Base-by-base conservation (phyloP, 257 asterid species). In the Cynanchum wilfordii region DNA sequence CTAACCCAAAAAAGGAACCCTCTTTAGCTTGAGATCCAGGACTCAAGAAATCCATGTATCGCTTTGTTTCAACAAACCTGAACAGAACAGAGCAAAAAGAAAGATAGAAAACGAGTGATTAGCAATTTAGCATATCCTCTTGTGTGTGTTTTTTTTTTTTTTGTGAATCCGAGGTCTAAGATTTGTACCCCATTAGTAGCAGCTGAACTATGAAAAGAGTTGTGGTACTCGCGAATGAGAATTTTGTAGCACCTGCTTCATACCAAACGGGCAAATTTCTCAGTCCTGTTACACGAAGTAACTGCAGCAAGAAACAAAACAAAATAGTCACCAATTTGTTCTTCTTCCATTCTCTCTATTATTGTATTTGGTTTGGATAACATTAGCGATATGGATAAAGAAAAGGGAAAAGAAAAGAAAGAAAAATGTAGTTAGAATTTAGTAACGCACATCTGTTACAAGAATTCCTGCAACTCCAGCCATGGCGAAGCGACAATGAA, bases 401-500 rank as follows among this genome's bases (percentile, higher is more conserved):
- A 42, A 36, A 36, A 36, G 40, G 40, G 5, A 36, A 36, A 36
- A 1, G 5, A 62, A 36, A 15, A 30, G 1, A 12, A 25, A 3
- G 7, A 36, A 36, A 55, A 66, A 65, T n/a, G 27, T 2, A 74
- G 44, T 71, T 9, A 66, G 20, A 68, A 50, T 66, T 68, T 62
- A 33, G 40, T 40, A 27, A 73, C 89, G 72, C 75, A 87, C 98
- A 80, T 90, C 98, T 24, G 96, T 90, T 11, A 73, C 54, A 72
- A 93, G 96, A 84, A 93, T 85, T 66, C 98, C 97, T 44, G 89
- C 93, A 77, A 93, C 98, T 70, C 97, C 98, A 71, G 97, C 96
- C 98, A 93, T 93, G 80, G 98, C 98, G 56, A 90, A 90, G 40
- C 97, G 90, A 68, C 90, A 86, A 86, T 93, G 97, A 76, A 93